Evolutionary conservation across 225 moss, liverwort and hornwort species (phyloP), one percentile per base, ranked within the genome.

Genomic region (Pleurozium schreberi): DNA sequence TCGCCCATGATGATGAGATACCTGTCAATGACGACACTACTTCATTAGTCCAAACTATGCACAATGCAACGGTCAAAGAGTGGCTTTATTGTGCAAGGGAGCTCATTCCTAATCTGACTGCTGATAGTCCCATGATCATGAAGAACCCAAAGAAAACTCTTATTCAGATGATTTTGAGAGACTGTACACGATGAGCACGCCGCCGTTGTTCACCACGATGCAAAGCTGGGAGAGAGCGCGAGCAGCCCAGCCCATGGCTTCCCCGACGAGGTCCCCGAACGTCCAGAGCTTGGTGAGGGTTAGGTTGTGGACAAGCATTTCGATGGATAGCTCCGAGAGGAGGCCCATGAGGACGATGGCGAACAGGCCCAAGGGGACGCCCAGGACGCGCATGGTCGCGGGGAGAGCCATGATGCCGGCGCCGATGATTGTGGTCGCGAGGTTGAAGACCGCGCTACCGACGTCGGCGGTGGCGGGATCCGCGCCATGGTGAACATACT

Each of bases 371-470:
- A 95, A 81, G 31, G 93, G 91, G 40, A 98, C 80, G 38, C 98
- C 98, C 87, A 98, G 68, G 31, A 98, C 97, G 85, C 95, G 91
- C 97, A 98, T 93, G 83, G 98, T 84, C 66, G 97, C 98, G 14
- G 98, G 98, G 38, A 98, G 89, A 31, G 98, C 98, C 98, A 98
- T 98, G 81, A 98, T 98, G 87, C 98, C 98, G 12, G 98, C 98
- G 34, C 98, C 98, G 52, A 98, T 94, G 86, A 98, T 96, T 28
- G 95, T 96, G 13, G 98, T 98, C 69, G 98, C 95, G 31, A 98
- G 93, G 87, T 98, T 98, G 92, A 98, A 98, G 34, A 98, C 97
- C 18, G 98, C 95, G 87, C 98, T 97, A n/a, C 95, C 95, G 86
- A 96, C 91, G 60, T 93, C 92, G 23, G 95, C 98, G 31, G 95